Conservation (phyloP, 2,329 filamentous ascomycete genomes). For the Trichoderma citrinoviride region DNA sequence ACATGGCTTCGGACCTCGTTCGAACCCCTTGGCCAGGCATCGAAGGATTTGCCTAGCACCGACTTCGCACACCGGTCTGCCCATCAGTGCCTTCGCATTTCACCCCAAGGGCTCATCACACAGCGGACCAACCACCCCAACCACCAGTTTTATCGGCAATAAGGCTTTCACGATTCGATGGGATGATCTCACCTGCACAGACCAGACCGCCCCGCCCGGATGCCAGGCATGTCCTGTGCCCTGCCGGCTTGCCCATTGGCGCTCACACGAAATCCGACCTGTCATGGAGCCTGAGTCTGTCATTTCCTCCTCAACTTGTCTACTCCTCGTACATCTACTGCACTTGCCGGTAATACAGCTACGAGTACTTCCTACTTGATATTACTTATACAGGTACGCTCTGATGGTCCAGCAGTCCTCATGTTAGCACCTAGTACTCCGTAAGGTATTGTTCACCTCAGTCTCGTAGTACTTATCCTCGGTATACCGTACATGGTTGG, state of each 20-base stretch:
- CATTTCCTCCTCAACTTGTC: background rate
- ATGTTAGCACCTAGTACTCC: too few relatives aligned
- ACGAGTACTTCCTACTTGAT: too few relatives aligned
- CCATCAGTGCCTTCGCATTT: background rate
- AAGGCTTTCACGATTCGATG: conserved; percentile 13
- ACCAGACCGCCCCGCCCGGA: conserved; percentile 11
- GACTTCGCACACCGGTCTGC: background rate
- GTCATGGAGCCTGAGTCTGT: background rate
- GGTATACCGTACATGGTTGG: too few relatives aligned
- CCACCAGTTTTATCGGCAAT: conserved; percentile 11
- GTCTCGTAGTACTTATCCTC: too few relatives aligned
- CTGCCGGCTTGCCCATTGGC: conserved; percentile 1
- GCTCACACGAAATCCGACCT: conserved; percentile 1
- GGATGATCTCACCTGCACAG: conserved; percentile 19
- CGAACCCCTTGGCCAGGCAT: background rate
- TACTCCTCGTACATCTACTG: background rate
- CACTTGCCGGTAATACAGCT: too few relatives aligned
- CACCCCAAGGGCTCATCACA: background rate
- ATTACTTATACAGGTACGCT: too few relatives aligned
- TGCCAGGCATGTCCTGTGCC: conserved; percentile 11
- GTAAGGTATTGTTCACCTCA: too few relatives aligned
- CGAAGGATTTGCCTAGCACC: conserved; percentile 9
- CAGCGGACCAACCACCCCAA: conserved; percentile 13
- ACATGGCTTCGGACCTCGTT: background rate
- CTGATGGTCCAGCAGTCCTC: too few relatives aligned